A percentile compares a stretch with the other conserved stretches of the same genome.
Evolutionary conservation across 805 yeast genomes (phyloP).

Genomic region (Ogataea pignaliae): DNA sequence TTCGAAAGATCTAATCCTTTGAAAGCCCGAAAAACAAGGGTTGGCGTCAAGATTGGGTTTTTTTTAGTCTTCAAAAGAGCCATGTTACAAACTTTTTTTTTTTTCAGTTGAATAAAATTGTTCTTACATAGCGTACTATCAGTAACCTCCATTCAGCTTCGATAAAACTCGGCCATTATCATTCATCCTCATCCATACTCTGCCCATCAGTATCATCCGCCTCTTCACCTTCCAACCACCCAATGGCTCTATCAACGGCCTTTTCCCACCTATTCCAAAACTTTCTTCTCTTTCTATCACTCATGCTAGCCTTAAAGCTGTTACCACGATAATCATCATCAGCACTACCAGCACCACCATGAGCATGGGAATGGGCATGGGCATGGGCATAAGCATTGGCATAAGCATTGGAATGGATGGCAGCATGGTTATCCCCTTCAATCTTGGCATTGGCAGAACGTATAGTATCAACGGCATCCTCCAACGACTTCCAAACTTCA

Average conservation of each 20-base stretch:
- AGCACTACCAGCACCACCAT: constrained; percentile 24
- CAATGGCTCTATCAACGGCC: constrained; percentile 75
- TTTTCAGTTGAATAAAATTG: too few relatives aligned
- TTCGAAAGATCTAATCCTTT: too few relatives aligned
- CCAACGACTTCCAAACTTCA: constrained; percentile 70
- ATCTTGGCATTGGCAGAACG: neutral
- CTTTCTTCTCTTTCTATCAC: constrained; percentile 54
- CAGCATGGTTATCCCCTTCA: neutral
- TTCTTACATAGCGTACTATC: too few relatives aligned
- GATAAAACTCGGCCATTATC: too few relatives aligned
- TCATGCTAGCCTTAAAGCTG: constrained; percentile 33
- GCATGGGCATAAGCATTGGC: too few relatives aligned
- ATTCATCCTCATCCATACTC: neutral
- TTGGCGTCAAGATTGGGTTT: too few relatives aligned
- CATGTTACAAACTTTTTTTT: too few relatives aligned
- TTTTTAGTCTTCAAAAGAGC: too few relatives aligned
- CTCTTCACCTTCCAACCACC: constrained; percentile 53
- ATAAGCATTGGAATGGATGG: too few relatives aligned
- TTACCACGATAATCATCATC: constrained; percentile 7
- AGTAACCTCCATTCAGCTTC: too few relatives aligned
- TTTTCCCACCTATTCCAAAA: constrained; percentile 77
- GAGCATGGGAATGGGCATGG: too few relatives aligned
- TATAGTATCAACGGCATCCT: constrained; percentile 52
- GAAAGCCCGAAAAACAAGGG: too few relatives aligned
- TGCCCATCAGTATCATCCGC: constrained; percentile 8